Percentiles rank a stretch among this genome's conserved stretches.
phyloP scores from a whole-genome alignment of 2,329 filamentous ascomycete species.

The Scedosporium dehoogii region DNA sequence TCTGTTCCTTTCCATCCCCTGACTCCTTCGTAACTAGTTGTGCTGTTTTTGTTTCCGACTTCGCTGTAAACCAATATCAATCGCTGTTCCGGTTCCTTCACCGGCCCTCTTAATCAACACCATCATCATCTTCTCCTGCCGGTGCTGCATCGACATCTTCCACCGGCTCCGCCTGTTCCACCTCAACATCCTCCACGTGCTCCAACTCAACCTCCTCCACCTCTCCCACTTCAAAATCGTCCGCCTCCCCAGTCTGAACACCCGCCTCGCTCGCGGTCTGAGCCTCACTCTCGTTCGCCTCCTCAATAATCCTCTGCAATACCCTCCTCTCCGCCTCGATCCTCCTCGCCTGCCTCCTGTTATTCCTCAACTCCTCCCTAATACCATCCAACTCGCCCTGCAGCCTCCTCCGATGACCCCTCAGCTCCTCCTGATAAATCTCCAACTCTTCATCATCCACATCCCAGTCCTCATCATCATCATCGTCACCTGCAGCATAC shows the following conservation, averaged over 20 bases:
- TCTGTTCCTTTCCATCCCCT: not conserved
- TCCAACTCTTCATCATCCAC: not conserved
- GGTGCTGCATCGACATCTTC: not conserved
- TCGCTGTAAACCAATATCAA: too few relatives aligned
- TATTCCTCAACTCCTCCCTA: too few relatives aligned
- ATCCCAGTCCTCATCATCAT: not conserved
- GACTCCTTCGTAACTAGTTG: not conserved
- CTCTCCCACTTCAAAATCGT: not conserved
- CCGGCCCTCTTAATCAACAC: not conserved
- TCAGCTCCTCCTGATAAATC: not conserved
- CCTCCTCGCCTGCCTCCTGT: not conserved
- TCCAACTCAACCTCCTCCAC: not conserved
- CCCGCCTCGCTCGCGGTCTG: not conserved
- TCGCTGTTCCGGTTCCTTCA: not conserved
- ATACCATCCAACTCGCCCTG: too few relatives aligned
- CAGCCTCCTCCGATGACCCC: too few relatives aligned
- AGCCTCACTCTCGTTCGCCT: not conserved
- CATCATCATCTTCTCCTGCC: not conserved
- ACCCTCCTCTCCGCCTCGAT: not conserved
- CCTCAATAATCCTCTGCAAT: not conserved
- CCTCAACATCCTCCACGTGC: not conserved
- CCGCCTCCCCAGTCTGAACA: not conserved
- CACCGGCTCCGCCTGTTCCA: not conserved
- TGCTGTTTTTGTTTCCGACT: too few relatives aligned
- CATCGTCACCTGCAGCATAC: not conserved